Evolutionary conservation across 192 early-diverging fungal species (phyloP).

Genomic region (Linnemannia hyalina): DNA sequence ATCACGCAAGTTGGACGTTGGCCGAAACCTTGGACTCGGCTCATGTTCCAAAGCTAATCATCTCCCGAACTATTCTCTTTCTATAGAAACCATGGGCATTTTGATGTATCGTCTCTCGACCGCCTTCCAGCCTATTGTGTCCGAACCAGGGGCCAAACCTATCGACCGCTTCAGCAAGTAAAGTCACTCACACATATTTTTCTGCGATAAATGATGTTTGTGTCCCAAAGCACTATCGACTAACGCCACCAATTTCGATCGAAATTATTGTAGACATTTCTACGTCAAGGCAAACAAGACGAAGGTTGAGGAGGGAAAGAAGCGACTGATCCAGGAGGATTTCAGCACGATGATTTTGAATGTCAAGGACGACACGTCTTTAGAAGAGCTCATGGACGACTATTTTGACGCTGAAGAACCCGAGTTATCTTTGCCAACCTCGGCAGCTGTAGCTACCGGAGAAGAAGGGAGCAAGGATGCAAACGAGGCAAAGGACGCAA

Average conservation of each 20-base stretch:
- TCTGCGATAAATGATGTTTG: no score
- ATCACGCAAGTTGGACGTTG: background rate
- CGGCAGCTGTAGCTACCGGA: background rate
- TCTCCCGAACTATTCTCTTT: background rate
- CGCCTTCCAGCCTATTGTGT: constrained; percentile 62
- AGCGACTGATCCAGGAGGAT: constrained; percentile 57
- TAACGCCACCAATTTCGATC: background rate
- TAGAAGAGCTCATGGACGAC: constrained; percentile 71
- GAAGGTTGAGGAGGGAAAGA: constrained; percentile 52
- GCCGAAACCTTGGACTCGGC: background rate
- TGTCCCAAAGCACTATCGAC: background rate
- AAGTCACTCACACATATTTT: background rate
- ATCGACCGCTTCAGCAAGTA: constrained; percentile 51
- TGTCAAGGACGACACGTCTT: constrained; percentile 57
- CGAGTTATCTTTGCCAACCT: background rate
- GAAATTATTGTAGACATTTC: constrained; percentile 54
- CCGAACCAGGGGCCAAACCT: constrained; percentile 22
- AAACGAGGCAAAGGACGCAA: background rate
- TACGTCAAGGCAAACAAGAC: constrained; percentile 65
- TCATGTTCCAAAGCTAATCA: background rate
- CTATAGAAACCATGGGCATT: constrained; percentile 78
- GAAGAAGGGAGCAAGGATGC: background rate
- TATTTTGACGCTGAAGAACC: constrained; percentile 62
- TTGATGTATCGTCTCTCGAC: constrained; percentile 72
- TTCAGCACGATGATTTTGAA: constrained; percentile 65